phyloP scores from a whole-genome alignment of 192 early-diverging fungal genomes.

The Entomortierella beljakovae region DNA sequence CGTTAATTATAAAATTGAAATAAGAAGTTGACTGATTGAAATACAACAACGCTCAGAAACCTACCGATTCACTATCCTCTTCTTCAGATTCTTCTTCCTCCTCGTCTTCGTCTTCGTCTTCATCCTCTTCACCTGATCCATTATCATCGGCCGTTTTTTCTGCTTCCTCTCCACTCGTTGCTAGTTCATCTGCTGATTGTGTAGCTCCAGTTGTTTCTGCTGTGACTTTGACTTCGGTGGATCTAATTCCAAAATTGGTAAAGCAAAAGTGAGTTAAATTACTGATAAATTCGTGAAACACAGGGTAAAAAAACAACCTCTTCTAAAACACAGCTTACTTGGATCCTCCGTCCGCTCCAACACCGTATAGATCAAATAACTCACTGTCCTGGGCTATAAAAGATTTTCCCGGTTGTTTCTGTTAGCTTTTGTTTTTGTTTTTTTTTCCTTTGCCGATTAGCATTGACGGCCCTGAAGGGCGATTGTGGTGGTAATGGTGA shows the following conservation, averaged over 20 bases:
- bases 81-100: constrained; percentile 68
- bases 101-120: constrained; percentile 51
- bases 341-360: constrained; percentile 27
- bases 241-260: neutral
- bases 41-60: neutral
- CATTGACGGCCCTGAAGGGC: neutral
- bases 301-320: constrained; percentile 2
- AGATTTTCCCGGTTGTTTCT: neutral
- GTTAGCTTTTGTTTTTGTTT: neutral
- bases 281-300: neutral
- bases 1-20: neutral
- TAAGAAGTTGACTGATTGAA: neutral
- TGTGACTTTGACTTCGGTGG: constrained; percentile 21
- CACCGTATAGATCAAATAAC: constrained; percentile 47
- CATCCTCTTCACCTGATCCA: constrained; percentile 31
- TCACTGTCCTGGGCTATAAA: constrained; percentile 37
- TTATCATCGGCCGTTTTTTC: neutral
- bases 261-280: neutral
- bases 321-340: constrained; percentile 13
- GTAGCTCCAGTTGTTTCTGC: constrained; percentile 13
- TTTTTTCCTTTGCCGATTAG: neutral
- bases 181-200: neutral
- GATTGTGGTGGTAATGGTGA: neutral
- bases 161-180: neutral
- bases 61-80: constrained; percentile 74